These are phyloP conservation scores for Penicillium desertorum DNA, from an alignment of 495 filamentous ascomycete species.

Conservation along the genomic window DNA sequence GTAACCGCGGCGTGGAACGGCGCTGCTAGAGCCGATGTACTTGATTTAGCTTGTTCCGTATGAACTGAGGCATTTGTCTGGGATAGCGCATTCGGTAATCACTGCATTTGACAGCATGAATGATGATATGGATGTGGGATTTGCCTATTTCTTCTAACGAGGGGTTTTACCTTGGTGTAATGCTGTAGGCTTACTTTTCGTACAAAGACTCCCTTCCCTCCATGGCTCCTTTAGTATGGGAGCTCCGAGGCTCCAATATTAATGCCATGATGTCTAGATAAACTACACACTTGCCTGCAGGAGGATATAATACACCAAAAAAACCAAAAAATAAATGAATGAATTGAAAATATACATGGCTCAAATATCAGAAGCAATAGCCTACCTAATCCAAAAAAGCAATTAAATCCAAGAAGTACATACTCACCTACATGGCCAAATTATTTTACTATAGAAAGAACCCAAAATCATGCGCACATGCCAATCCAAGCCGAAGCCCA, in stretches of 20 bases:
- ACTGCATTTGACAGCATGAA: conserved; percentile 9
- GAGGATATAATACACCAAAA: background rate
- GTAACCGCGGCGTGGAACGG: conserved; percentile 76
- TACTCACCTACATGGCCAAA: background rate
- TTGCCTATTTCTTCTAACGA: background rate
- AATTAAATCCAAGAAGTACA: background rate
- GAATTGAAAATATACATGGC: background rate
- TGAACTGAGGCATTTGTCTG: background rate
- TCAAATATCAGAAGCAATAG: background rate
- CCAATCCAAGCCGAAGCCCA: background rate
- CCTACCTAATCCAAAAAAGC: background rate
- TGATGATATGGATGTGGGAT: conserved; percentile 7
- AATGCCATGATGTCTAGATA: background rate
- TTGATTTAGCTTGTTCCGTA: background rate
- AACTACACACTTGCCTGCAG: background rate
- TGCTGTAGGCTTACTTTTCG: background rate
- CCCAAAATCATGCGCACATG: background rate
- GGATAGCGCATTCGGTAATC: conserved; percentile 4
- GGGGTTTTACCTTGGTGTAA: background rate
- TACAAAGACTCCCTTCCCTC: no score
- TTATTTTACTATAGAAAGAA: conserved; percentile 2
- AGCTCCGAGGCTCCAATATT: background rate
- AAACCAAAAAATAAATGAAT: background rate
- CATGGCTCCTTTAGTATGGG: background rate
- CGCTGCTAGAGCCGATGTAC: conserved; percentile 32